Conservation (phyloP, 768 basidiomycete species). For the Coprinellus aureogranulatus region DNA sequence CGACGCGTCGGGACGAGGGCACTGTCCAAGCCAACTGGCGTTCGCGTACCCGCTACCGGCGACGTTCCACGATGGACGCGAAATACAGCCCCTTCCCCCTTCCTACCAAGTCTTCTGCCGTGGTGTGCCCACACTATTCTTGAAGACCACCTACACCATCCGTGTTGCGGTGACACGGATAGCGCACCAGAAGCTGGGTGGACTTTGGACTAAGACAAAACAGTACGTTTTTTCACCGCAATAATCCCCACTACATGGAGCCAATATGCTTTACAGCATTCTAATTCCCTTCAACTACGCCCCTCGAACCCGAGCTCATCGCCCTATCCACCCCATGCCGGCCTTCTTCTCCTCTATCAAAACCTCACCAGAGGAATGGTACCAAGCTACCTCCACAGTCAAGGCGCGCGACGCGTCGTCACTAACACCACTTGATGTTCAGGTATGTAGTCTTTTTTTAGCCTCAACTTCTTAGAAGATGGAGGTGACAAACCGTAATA, state of each 20-base stretch:
- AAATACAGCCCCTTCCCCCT: conserved; percentile 45
- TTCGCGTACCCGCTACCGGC: conserved; percentile 48
- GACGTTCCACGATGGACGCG: conserved; percentile 37
- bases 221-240: conserved; percentile 32
- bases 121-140: conserved; percentile 35
- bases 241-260: not conserved
- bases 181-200: conserved; percentile 33
- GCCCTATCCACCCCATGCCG: conserved; percentile 47
- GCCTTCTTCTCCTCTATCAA: conserved; percentile 60
- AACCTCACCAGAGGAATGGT: conserved; percentile 65
- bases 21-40: conserved; percentile 32
- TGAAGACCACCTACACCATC: conserved; percentile 45
- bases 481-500: conserved; percentile 5
- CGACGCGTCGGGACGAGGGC: not conserved
- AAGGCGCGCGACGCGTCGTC: conserved; percentile 31
- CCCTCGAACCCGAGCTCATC: conserved; percentile 54
- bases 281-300: conserved; percentile 48
- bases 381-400: conserved; percentile 45
- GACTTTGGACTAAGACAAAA: conserved; percentile 46
- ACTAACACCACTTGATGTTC: conserved; percentile 42
- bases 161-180: conserved; percentile 38
- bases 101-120: conserved; percentile 35
- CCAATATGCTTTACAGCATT: conserved; percentile 32
- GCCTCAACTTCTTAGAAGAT: too few species aligned
- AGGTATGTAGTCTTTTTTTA: conserved; percentile 33